Conservation (phyloP, 2,329 filamentous ascomycete genomes). For the Aciculosporium take region DNA sequence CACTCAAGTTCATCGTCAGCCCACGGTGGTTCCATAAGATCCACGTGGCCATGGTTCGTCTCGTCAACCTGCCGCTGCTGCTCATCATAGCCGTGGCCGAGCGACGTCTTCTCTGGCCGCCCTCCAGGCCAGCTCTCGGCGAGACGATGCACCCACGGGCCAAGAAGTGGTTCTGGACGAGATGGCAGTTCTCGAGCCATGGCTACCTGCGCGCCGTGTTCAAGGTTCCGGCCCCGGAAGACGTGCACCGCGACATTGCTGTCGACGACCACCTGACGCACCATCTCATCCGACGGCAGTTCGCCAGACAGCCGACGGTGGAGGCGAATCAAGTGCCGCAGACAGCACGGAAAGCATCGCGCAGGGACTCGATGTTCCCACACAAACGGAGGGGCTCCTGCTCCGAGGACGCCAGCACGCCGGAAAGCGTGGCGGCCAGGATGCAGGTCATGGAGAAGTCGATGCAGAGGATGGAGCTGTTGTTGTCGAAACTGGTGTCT, state of each 20-base stretch:
- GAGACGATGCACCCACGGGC: conserved; percentile 11
- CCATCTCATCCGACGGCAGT: conserved; percentile 44
- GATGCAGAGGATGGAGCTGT: conserved; percentile 32
- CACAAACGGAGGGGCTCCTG: conserved; percentile 35
- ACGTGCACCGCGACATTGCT: conserved; percentile 40
- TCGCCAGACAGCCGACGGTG: conserved; percentile 30
- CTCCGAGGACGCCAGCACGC: conserved; percentile 28
- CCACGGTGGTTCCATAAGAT: conserved; percentile 84
- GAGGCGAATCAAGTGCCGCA: conserved; percentile 12
- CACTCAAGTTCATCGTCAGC: conserved; percentile 64
- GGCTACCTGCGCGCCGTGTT: conserved; percentile 61
- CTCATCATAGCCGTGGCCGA: conserved; percentile 58
- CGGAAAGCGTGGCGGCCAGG: conserved; percentile 28
- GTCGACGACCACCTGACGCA: conserved; percentile 45
- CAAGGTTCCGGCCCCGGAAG: conserved; percentile 52
- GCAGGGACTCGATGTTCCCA: conserved; percentile 43
- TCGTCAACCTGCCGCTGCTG: conserved; percentile 62
- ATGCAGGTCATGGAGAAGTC: conserved; percentile 36
- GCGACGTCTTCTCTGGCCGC: conserved; percentile 50
- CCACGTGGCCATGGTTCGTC: conserved; percentile 61
- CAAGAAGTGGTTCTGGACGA: conserved; percentile 46
- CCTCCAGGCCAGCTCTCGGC: conserved; percentile 10
- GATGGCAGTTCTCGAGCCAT: conserved; percentile 54
- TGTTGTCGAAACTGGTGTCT: conserved; percentile 27
- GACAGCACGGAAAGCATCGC: conserved; percentile 19